Base-by-base conservation (phyloP, 2,329 filamentous ascomycete genomes). In the Corinectria fuckeliana region DNA sequence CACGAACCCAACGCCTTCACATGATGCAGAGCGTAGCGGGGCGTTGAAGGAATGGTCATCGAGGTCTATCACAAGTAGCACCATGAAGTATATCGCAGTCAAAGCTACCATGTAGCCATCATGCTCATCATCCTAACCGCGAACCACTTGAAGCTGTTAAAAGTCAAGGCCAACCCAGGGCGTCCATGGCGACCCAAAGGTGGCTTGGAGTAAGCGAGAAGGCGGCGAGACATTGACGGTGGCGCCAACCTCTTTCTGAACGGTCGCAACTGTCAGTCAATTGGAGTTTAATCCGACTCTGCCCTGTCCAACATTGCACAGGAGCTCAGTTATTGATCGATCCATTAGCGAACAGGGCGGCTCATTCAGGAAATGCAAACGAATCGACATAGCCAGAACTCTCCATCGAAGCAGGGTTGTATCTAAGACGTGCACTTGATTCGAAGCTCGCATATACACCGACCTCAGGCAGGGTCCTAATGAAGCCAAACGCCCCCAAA, bases 401-500 rank as follows among this genome's bases (percentile, higher is more conserved):
- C n/a, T 52, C 49, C 52, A 42, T 52, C 41, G 55, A 25, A 58
- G 41, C 39, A 47, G 16, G 41, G 38, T 58, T 41, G 48, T 58
- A 52, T 58, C 55, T 52, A 49, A 41, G 42, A 52, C 21, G 25
- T 45, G n/a, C 23, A 34, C 49, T 58, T 58, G 55, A 49, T 58
- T 52, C 49, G 48, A 52, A 41, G 34, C 34, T 52, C 38, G 50
- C 16, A 56, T 50, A 42, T 52, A 51, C 32, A 57, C 51, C 44
- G 41, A 16, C n/a, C 20, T 39, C 55, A 64, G 47, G 54, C 53
- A 56, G 34, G 39, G 50, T 53, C 42, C 28, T 42, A 42, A 48
- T 30, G 51, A 47, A 55, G 55, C 53, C 51, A 63, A 64, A 69
- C 64, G 62, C 66, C 66, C 38, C 61, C 44, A 18, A 55, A 58